phyloP scores from a whole-genome alignment of 1,139 yeast genomes.

The Candida dubliniensis region DNA sequence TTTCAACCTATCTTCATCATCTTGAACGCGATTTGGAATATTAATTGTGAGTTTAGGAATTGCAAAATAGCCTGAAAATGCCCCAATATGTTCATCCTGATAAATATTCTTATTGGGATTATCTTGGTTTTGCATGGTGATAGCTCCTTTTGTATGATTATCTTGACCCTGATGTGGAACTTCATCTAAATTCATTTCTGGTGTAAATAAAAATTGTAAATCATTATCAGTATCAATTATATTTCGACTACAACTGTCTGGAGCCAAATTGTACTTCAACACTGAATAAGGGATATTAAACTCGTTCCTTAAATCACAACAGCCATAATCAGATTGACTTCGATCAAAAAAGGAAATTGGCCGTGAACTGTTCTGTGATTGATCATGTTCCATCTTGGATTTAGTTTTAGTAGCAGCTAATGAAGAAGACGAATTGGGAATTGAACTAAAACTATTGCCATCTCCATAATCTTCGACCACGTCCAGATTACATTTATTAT shows the following conservation, averaged over 20 bases:
- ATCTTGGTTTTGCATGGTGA: background rate
- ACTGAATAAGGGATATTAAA: conserved; percentile 28
- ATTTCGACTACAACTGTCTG: conserved; percentile 13
- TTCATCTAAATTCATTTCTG: conserved; percentile 27
- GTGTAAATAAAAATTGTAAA: conserved; percentile 24
- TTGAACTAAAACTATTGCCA: no score
- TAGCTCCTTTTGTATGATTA: background rate
- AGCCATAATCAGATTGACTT: background rate
- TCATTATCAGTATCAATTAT: conserved; percentile 14
- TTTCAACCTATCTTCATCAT: conserved; percentile 12
- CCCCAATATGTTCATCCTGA: conserved; percentile 18
- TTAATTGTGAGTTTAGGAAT: conserved; percentile 31
- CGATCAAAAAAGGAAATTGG: background rate
- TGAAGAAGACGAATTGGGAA: no score
- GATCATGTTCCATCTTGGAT: background rate
- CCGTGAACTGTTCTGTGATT: background rate
- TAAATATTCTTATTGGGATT: background rate
- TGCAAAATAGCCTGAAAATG: conserved; percentile 33
- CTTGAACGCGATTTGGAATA: conserved; percentile 18
- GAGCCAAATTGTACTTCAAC: conserved; percentile 22
- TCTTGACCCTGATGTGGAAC: conserved; percentile 16
- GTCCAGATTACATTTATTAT: no score
- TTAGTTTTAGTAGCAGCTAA: no score
- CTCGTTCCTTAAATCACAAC: conserved; percentile 32
- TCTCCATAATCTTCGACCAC: no score